Percentiles rank a stretch among this genome's conserved stretches.
phyloP scores from a whole-genome alignment of 345 rosid species.

The Euphorbia tirucalli region DNA sequence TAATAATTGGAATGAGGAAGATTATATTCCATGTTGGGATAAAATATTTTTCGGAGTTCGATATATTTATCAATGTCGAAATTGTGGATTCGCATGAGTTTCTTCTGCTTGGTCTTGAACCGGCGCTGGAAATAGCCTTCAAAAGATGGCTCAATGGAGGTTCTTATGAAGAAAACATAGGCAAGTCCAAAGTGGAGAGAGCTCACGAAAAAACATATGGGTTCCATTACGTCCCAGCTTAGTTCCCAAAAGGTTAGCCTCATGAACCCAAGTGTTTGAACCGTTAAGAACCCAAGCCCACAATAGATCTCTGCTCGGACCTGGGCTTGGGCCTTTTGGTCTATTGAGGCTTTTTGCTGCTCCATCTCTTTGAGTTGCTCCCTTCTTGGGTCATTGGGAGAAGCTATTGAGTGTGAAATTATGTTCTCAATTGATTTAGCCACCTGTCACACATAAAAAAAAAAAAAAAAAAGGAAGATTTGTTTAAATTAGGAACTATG shows the following conservation, averaged over 20 bases:
- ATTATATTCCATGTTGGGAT: background rate
- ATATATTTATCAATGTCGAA: slow-evolving; percentile 21
- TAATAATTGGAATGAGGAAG: background rate
- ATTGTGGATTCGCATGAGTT: slow-evolving; percentile 15
- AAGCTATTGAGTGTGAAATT: slow-evolving; percentile 35
- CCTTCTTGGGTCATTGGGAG: slow-evolving; percentile 57
- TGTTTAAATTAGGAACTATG: no score
- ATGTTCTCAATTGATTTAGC: slow-evolving; percentile 52
- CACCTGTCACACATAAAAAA: slow-evolving; percentile 34
- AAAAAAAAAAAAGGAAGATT: no score
- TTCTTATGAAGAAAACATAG: slow-evolving; percentile 24
- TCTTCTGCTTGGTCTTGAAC: slow-evolving; percentile 21
- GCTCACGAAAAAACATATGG: slow-evolving; percentile 28
- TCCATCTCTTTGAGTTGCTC: slow-evolving; percentile 19
- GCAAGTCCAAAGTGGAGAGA: slow-evolving; percentile 24
- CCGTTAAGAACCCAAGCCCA: slow-evolving; percentile 23
- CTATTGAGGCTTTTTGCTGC: slow-evolving; percentile 17
- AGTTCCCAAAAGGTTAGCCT: slow-evolving; percentile 37
- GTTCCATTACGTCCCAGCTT: slow-evolving; percentile 36
- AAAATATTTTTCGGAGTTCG: slow-evolving; percentile 16
- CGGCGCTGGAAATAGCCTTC: slow-evolving; percentile 30
- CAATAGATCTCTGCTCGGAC: slow-evolving; percentile 21
- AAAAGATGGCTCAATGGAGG: slow-evolving; percentile 31
- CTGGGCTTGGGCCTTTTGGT: slow-evolving; percentile 20
- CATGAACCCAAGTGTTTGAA: slow-evolving; percentile 31